phyloP scores from a whole-genome alignment of 2,329 filamentous ascomycete genomes.

The Epichloe scottii region DNA sequence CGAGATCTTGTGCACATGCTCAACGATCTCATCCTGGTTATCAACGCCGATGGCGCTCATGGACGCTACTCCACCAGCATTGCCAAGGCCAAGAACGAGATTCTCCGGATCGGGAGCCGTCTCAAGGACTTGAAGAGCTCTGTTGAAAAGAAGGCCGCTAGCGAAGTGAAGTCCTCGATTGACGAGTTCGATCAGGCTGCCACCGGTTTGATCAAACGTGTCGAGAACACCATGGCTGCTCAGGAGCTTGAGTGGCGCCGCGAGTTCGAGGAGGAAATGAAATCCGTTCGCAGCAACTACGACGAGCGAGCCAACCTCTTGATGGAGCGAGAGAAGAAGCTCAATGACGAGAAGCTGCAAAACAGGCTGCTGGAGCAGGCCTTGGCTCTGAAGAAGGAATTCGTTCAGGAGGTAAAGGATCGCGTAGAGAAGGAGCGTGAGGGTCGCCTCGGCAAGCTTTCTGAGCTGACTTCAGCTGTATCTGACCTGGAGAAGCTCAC shows the following conservation, averaged over 20 bases:
- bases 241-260: constrained; percentile 76
- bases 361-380: constrained; percentile 88
- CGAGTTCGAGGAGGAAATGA: constrained; percentile 79
- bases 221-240: constrained; percentile 68
- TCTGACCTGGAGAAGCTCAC: constrained; percentile 79
- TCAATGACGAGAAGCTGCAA: constrained; percentile 70
- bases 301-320: constrained; percentile 69
- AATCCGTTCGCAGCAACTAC: constrained; percentile 65
- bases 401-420: constrained; percentile 62
- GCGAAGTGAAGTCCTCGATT: constrained; percentile 58
- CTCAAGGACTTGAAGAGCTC: constrained; percentile 61
- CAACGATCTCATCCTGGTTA: constrained; percentile 87
- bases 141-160: constrained; percentile 58
- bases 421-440: constrained; percentile 83
- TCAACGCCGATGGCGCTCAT: constrained; percentile 75
- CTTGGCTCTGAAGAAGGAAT: constrained; percentile 74
- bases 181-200: constrained; percentile 78
- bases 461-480: constrained; percentile 65
- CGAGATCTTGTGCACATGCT: constrained; percentile 91
- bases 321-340: constrained; percentile 63
- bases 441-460: constrained; percentile 74
- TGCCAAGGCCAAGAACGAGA: constrained; percentile 71
- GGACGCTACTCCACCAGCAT: constrained; percentile 69
- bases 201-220: constrained; percentile 73
- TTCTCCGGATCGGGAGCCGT: constrained; percentile 65